These are phyloP conservation scores for Shiraia bambusicola DNA, from an alignment of 2,329 filamentous ascomycete genomes.

Conservation along the genomic window DNA sequence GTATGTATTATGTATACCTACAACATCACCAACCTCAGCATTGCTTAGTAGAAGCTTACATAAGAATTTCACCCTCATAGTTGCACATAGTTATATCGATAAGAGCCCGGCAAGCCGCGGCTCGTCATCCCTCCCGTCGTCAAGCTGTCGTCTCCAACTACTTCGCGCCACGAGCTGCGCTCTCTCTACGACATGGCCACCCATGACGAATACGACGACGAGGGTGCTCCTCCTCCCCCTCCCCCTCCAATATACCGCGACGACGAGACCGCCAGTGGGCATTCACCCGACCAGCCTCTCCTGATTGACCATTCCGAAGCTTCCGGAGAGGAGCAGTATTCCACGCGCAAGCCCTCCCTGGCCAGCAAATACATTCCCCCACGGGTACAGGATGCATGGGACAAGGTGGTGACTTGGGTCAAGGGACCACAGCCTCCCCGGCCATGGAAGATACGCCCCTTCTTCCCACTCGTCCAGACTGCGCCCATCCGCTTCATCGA, in stretches of 20 bases:
- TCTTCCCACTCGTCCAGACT: slow-evolving; percentile 68
- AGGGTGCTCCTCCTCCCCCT: slow-evolving; percentile 30
- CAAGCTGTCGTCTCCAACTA: slow-evolving; percentile 31
- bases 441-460: slow-evolving; percentile 51
- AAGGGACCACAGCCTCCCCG: slow-evolving; percentile 53
- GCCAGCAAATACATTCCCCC: slow-evolving; percentile 50
- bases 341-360: slow-evolving; percentile 21
- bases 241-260: slow-evolving; percentile 36
- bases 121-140: slow-evolving; percentile 10
- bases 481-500: slow-evolving; percentile 66
- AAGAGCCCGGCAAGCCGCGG: slow-evolving; percentile 11
- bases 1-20: no score
- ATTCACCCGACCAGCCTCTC: slow-evolving; percentile 29
- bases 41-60: neutral
- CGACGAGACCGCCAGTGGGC: slow-evolving; percentile 28
- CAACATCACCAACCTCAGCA: neutral
- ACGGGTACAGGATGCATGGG: slow-evolving; percentile 53
- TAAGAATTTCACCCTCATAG: neutral
- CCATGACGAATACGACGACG: slow-evolving; percentile 22
- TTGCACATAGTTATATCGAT: slow-evolving; percentile 12
- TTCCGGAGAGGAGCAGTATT: slow-evolving; percentile 31
- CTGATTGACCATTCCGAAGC: slow-evolving; percentile 34
- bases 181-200: slow-evolving; percentile 29
- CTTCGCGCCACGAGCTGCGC: slow-evolving; percentile 38
- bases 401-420: slow-evolving; percentile 47